Base-by-base conservation (phyloP, 129 eudicot genomes). In the Tagetes patula region DNA sequence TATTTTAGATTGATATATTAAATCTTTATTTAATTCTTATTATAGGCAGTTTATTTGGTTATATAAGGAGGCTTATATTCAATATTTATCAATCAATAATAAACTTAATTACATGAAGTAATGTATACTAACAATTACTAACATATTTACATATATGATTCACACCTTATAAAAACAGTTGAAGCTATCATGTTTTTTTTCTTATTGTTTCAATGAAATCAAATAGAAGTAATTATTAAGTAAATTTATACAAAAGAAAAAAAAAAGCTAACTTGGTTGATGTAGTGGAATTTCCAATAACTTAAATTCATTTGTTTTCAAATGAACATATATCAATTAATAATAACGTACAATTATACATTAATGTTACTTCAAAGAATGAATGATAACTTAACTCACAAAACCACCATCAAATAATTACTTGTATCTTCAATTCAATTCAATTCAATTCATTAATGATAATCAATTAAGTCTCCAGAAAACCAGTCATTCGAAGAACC, bases 401-500 rank as follows among this genome's bases (percentile, higher is more conserved):
- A 78, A 78, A 49, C 20, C 72, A n/a, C 31, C 58, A 14, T 30
- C 58, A 52, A 20, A 20, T 20, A 20, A 20, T n/a, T n/a, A n/a
- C 27, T 20, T 20, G 27, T 20, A 20, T 20, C 27, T 20, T 20
- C 27, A 20, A 20, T 20, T 20, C 27, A 20, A 20, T 20, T 20
- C 27, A 20, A 20, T 20, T 20, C 27, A 20, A 20, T 20, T 20
- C 27, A 20, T 20, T 20, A 20, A 20, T 20, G 0, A 20, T 20
- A 20, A 20, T 20, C 27, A 20, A 27, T 77, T 52, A 92, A 67
- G 85, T 78, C 83, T 92, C 96, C 0, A 92, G 84, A 74, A 89
- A 92, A 0, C 95, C 96, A 2, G 98, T 92, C 88, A 92, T 80
- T 67, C 94, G 80, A 10, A 92, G 88, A 74, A 89, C 83, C 2